Percentiles rank a stretch among this genome's conserved stretches.
These are phyloP conservation scores for Thelonectria olida DNA, from an alignment of 2,329 filamentous ascomycete species.

Conservation along the genomic window DNA sequence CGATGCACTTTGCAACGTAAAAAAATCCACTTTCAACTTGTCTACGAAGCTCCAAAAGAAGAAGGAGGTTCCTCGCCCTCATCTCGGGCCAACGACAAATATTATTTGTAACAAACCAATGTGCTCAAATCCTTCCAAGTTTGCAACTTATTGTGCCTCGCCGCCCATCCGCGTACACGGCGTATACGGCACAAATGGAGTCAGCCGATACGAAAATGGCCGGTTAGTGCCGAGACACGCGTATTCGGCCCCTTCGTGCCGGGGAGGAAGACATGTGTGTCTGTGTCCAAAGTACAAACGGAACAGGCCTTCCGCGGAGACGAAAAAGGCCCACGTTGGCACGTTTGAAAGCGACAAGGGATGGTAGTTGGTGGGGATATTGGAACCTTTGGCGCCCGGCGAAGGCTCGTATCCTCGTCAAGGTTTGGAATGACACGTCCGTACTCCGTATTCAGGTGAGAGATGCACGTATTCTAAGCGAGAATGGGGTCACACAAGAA, in stretches of 20 bases:
- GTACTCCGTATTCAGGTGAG: not conserved
- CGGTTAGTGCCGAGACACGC: constrained; percentile 23
- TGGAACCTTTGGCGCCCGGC: not conserved
- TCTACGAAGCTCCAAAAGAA: no score
- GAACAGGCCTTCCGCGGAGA: not conserved
- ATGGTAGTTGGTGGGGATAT: no score
- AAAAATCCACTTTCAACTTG: not conserved
- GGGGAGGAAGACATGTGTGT: not conserved
- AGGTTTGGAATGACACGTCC: no score
- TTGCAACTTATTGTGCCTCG: not conserved
- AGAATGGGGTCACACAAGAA: not conserved
- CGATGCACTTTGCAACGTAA: not conserved
- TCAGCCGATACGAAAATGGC: constrained; percentile 30
- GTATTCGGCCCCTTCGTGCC: constrained; percentile 18
- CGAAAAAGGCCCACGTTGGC: not conserved
- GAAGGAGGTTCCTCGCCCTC: no score
- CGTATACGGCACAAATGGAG: not conserved
- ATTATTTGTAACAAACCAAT: not conserved
- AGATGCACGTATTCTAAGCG: not conserved
- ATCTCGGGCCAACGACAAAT: no score
- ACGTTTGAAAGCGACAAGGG: not conserved
- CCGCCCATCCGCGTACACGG: constrained; percentile 33
- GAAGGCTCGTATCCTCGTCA: not conserved
- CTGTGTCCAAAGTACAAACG: not conserved
- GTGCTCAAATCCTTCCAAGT: not conserved